phyloP scores from a whole-genome alignment of 129 eudicot genomes.

The Glebionis coronaria region DNA sequence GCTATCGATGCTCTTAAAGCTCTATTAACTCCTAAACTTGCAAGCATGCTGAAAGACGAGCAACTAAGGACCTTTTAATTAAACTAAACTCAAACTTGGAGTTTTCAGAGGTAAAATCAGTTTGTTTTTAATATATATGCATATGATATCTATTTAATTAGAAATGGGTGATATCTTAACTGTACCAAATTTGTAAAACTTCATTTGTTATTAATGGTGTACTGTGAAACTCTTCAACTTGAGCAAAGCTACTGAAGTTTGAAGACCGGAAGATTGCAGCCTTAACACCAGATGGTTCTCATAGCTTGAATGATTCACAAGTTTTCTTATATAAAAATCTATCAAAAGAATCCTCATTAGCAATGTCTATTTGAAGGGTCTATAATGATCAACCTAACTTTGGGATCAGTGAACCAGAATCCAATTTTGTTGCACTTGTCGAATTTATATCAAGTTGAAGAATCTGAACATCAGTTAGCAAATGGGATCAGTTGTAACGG shows the following conservation, averaged over 20 bases:
- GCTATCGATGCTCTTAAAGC: slow-evolving; percentile 82
- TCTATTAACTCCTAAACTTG: slow-evolving; percentile 94
- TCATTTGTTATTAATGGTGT: slow-evolving; percentile 10
- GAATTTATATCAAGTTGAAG: slow-evolving; percentile 66
- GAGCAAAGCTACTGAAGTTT: slow-evolving; percentile 79
- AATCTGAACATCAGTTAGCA: slow-evolving; percentile 19
- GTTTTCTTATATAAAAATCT: slow-evolving; percentile 71
- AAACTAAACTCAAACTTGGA: slow-evolving; percentile 83
- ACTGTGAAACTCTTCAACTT: slow-evolving; percentile 78
- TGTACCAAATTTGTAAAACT: too few relatives aligned
- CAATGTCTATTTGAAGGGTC: slow-evolving; percentile 89
- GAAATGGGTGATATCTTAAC: too few relatives aligned
- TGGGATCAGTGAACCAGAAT: slow-evolving; percentile 89
- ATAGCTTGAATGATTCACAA: too few relatives aligned
- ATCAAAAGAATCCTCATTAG: slow-evolving; percentile 82
- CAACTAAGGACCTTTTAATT: slow-evolving; percentile 59
- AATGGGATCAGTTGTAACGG: background rate
- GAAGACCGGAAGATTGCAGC: slow-evolving; percentile 82
- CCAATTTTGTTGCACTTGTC: slow-evolving; percentile 75
- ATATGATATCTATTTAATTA: too few relatives aligned
- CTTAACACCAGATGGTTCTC: slow-evolving; percentile 75
- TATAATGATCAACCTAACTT: slow-evolving; percentile 98
- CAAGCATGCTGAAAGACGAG: slow-evolving; percentile 83
- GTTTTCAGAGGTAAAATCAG: slow-evolving; percentile 76
- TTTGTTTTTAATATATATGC: background rate